Evolutionary conservation across 2,329 filamentous ascomycete genomes (phyloP).

Genomic region (Penicillium janthinellum): DNA sequence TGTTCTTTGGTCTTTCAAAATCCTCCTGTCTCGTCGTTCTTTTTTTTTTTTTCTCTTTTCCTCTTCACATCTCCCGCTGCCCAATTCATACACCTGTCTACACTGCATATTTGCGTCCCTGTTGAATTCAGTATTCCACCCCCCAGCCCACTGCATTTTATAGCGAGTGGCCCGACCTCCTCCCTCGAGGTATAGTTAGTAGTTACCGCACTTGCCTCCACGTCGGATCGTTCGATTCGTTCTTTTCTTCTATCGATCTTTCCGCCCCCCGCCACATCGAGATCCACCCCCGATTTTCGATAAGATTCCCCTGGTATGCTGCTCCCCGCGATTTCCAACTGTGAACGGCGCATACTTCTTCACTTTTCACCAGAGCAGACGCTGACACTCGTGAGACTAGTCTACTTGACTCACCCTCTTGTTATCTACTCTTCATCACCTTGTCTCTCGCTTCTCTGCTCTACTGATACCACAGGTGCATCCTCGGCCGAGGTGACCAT

Average conservation of each 20-base stretch:
- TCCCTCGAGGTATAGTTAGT: not conserved
- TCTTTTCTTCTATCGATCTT: not conserved
- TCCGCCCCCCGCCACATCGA: not conserved
- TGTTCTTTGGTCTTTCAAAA: not conserved
- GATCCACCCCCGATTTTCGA: not conserved
- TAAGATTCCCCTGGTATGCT: not conserved
- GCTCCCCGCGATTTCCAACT: not conserved
- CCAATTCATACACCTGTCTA: slow-evolving; percentile 8
- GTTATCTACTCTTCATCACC: not conserved
- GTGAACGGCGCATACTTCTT: not conserved
- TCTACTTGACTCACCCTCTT: not conserved
- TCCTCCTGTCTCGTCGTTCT: not conserved
- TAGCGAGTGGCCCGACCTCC: not conserved
- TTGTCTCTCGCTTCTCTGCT: slow-evolving; percentile 16
- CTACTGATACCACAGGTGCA: slow-evolving; percentile 38
- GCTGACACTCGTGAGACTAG: not conserved
- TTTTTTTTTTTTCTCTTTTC: slow-evolving; percentile 5
- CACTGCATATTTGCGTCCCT: not conserved
- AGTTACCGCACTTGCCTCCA: not conserved
- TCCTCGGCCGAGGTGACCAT: slow-evolving; percentile 14
- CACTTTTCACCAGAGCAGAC: not conserved
- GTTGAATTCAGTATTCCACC: not conserved
- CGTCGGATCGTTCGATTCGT: not conserved
- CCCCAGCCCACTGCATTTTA: not conserved
- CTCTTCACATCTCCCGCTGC: slow-evolving; percentile 14